Percentiles rank a stretch among this genome's conserved stretches.
phyloP scores from a whole-genome alignment of 306 rosid species.

The Cucumis cinereus region DNA sequence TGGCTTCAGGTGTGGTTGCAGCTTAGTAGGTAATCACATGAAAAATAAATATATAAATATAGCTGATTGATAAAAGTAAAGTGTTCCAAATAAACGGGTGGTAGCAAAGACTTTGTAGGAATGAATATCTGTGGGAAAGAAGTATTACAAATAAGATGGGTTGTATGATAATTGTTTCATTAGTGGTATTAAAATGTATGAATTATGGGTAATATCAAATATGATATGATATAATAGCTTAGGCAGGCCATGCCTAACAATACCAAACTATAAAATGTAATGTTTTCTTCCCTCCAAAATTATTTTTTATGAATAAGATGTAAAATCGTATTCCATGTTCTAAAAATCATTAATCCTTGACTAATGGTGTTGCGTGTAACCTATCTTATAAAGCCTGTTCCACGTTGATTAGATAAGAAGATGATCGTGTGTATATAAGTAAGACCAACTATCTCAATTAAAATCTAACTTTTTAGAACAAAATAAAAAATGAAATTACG shows the following conservation, averaged over 20 bases:
- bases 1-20: slow-evolving; percentile 37
- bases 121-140: not conserved
- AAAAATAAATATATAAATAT: not conserved
- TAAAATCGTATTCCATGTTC: not conserved
- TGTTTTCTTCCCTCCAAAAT: not conserved
- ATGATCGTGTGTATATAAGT: no score
- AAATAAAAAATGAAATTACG: no score
- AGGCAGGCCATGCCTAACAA: not conserved
- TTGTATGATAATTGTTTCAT: not conserved
- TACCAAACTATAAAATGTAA: not conserved
- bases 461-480: no score
- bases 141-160: not conserved
- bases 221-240: not conserved
- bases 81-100: not conserved
- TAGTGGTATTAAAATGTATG: not conserved
- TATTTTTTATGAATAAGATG: not conserved
- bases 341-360: not conserved
- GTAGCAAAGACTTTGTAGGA: not conserved
- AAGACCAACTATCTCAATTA: no score
- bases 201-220: not conserved
- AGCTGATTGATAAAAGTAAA: not conserved
- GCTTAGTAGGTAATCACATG: slow-evolving; percentile 27
- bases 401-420: no score
- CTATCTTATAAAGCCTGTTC: no score
- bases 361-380: no score